Conservation (phyloP, 352 stramenopile species). For the Phytophthora fragariaefolia region DNA sequence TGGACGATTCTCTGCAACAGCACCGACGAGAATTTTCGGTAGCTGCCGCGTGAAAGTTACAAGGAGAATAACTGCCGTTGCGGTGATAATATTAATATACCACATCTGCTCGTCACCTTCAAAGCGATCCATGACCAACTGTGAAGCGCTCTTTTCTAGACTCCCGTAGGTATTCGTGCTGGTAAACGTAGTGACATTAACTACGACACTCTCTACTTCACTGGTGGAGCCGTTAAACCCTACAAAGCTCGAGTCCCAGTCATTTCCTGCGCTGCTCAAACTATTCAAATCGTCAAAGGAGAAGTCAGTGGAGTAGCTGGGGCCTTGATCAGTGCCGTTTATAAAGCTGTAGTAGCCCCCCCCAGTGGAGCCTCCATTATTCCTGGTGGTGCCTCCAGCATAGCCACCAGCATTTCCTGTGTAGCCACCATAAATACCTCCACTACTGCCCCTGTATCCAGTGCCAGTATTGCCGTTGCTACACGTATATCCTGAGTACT, state of each 20-base stretch:
- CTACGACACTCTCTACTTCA: neutral
- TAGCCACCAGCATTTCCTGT: too few relatives aligned
- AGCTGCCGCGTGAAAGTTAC: slow-evolving; percentile 41
- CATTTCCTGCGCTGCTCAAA: neutral
- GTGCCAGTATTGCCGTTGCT: neutral
- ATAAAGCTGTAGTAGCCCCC: neutral
- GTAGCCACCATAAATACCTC: neutral
- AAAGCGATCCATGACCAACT: slow-evolving; percentile 21
- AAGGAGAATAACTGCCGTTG: slow-evolving; percentile 27
- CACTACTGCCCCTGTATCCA: neutral
- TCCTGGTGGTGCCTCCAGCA: neutral
- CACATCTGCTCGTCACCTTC: slow-evolving; percentile 16
- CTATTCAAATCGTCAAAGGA: neutral
- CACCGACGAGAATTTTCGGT: slow-evolving; percentile 29
- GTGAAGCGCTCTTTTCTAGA: slow-evolving; percentile 6
- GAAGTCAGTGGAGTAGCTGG: neutral
- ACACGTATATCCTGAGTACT: neutral
- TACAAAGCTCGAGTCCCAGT: neutral
- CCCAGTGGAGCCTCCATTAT: neutral
- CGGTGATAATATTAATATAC: slow-evolving; percentile 18
- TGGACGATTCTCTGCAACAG: slow-evolving; percentile 44
- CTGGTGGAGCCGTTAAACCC: neutral
- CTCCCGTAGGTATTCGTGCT: neutral
- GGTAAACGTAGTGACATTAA: neutral
- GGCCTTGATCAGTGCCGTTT: neutral